Conservation (phyloP, 2,329 filamentous ascomycete species). For the Scytalidium lignicola region DNA sequence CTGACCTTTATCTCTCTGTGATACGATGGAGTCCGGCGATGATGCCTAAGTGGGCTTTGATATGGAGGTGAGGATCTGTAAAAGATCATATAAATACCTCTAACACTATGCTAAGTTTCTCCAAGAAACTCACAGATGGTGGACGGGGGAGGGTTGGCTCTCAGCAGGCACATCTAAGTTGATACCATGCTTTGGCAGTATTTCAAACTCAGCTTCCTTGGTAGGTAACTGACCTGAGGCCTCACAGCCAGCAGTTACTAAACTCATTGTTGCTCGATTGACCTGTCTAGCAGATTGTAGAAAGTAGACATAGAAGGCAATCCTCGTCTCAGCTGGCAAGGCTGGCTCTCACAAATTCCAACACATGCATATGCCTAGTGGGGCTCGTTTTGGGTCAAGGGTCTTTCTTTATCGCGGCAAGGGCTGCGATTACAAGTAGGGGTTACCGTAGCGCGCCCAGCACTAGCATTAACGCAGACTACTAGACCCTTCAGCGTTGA, state of each 20-base stretch:
- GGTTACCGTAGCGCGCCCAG: no score
- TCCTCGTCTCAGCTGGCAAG: not conserved
- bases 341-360: not conserved
- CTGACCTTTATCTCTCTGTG: constrained; percentile 58
- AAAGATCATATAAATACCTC: constrained; percentile 1
- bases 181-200: constrained; percentile 42
- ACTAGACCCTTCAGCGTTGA: no score
- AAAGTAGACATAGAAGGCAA: not conserved
- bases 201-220: constrained; percentile 28
- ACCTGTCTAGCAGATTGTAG: constrained; percentile 8
- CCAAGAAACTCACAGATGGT: constrained; percentile 30
- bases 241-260: constrained; percentile 8
- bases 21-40: constrained; percentile 54
- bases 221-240: constrained; percentile 15
- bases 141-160: not conserved
- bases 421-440: no score
- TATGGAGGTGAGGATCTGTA: constrained; percentile 41
- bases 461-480: not conserved
- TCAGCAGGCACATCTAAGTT: constrained; percentile 39
- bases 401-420: no score
- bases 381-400: not conserved
- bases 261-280: constrained; percentile 13
- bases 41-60: constrained; percentile 60
- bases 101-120: not conserved
- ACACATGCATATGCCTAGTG: not conserved